Conservation (phyloP, 1,139 yeast genomes). For the Debaryomyces singareniensis region DNA sequence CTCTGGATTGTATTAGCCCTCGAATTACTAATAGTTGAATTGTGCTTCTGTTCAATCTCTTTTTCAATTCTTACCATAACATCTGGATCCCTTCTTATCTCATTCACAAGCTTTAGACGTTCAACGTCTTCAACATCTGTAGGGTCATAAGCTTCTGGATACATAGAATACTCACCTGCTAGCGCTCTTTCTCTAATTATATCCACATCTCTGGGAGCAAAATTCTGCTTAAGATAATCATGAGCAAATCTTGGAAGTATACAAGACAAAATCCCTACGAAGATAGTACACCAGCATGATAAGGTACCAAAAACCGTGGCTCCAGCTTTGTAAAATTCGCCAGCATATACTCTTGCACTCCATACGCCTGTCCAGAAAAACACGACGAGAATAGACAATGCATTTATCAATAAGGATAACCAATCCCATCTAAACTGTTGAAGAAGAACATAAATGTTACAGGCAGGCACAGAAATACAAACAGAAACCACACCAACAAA, state of each 20-base stretch:
- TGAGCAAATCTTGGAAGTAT: slow-evolving; percentile 47
- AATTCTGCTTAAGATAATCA: slow-evolving; percentile 42
- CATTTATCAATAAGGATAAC: slow-evolving; percentile 43
- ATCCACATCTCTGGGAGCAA: slow-evolving; percentile 48
- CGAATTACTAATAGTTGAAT: slow-evolving; percentile 7
- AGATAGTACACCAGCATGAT: slow-evolving; percentile 46
- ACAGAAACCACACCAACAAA: slow-evolving; percentile 50
- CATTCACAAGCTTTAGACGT: slow-evolving; percentile 32
- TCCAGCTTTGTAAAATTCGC: slow-evolving; percentile 52
- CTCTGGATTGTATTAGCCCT: slow-evolving; percentile 18
- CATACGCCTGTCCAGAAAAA: slow-evolving; percentile 61
- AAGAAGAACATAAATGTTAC: slow-evolving; percentile 47
- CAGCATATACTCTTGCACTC: slow-evolving; percentile 35
- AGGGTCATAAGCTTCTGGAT: slow-evolving; percentile 54
- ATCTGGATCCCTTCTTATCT: slow-evolving; percentile 31
- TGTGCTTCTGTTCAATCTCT: slow-evolving; percentile 3
- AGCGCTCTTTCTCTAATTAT: slow-evolving; percentile 46
- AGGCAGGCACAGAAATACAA: slow-evolving; percentile 44
- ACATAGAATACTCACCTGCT: slow-evolving; percentile 41
- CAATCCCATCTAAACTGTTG: slow-evolving; percentile 61
- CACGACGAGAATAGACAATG: slow-evolving; percentile 45
- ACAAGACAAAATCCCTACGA: slow-evolving; percentile 41
- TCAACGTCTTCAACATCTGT: slow-evolving; percentile 45
- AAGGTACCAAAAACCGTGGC: slow-evolving; percentile 48
- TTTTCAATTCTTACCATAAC: slow-evolving; percentile 15